Evolutionary conservation across 2,329 filamentous ascomycete species (phyloP), one percentile per base, ranked within the genome.

Genomic region (Fusarium aywerte): DNA sequence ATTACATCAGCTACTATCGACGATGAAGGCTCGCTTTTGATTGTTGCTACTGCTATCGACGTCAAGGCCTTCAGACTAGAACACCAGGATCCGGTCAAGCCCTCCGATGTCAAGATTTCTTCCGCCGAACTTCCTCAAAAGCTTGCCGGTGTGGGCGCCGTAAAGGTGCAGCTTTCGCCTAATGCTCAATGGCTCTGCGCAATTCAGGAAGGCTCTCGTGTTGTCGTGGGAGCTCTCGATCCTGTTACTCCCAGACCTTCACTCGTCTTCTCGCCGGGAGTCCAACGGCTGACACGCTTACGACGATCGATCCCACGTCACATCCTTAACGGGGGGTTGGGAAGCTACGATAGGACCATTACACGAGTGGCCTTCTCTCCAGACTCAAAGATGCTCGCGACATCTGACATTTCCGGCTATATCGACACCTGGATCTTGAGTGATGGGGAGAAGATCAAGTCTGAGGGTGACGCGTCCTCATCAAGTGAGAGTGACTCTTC

Each of bases 371-470:
- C 89, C 3, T 97, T 98, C 77, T 94, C 93, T 11, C 83, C 89
- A 7, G 91, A 97, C 75, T 92, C 92, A 75, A 88, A 86, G 68
- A 87, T 97, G 65, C 81, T 98, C 44, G 93, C 91, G 10, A 87
- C 89, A 29, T 89, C 90, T 45, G 95, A 97, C 76, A 79, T 97
- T 51, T 89, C 91, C 40, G 96, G 96, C 40, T 93, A 90, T 77
- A 83, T 98, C 31, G 94, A 98, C 75, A 93, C 90, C 18, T 99
- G 94, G 92, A 80, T 93, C 2, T 79, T 97, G 54, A 84, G 80
- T 55, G 75, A 76, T 10, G 67, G 65, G 4, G 71, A 76, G 56
- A 75, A 79, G 52, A 73, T 77, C 59, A 75, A 77, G 31, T 65
- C 68, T 10, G 70, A 76, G 20, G 74, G 75, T 75, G 76, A 80